phyloP scores from a whole-genome alignment of 1,284 basidiomycete genomes.

The Naganishia sp. region DNA sequence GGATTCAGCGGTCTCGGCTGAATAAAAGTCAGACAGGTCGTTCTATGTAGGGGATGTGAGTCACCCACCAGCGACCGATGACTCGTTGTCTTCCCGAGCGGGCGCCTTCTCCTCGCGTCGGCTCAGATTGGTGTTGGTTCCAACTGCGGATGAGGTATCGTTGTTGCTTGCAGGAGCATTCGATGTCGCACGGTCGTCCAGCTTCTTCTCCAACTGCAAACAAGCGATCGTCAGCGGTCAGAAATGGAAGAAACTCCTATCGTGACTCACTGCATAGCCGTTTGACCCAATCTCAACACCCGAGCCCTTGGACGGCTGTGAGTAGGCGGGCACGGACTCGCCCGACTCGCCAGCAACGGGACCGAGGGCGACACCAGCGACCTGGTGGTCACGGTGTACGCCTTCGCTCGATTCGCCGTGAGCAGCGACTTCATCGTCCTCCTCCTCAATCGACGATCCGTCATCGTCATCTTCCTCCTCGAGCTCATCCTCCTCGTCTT shows the following conservation, averaged over 20 bases:
- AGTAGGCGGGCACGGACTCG: conserved; percentile 52
- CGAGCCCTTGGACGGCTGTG: conserved; percentile 50
- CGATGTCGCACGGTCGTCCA: conserved; percentile 45
- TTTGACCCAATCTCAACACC: conserved; percentile 63
- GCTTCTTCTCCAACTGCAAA: conserved; percentile 51
- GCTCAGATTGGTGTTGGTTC: conserved; percentile 39
- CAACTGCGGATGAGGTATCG: conserved; percentile 30
- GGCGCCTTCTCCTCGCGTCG: conserved; percentile 52
- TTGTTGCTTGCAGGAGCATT: conserved; percentile 36
- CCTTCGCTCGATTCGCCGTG: conserved; percentile 39
- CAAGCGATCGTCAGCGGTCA: conserved; percentile 17
- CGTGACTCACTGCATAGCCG: conserved; percentile 68
- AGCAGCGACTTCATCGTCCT: conserved; percentile 63
- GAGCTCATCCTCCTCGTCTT: conserved; percentile 69
- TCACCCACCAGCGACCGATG: conserved; percentile 14
- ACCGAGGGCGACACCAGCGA: conserved; percentile 59
- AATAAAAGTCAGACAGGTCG: not conserved
- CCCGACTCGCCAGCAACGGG: conserved; percentile 36
- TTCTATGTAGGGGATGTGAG: not conserved
- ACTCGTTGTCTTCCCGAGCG: conserved; percentile 36
- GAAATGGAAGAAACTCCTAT: too few relatives aligned
- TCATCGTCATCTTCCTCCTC: conserved; percentile 68
- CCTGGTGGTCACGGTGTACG: conserved; percentile 53
- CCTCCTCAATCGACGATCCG: conserved; percentile 72
- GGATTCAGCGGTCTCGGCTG: not conserved